phyloP scores from a whole-genome alignment of 352 stramenopile genomes.

The Aphanomyces astaci region DNA sequence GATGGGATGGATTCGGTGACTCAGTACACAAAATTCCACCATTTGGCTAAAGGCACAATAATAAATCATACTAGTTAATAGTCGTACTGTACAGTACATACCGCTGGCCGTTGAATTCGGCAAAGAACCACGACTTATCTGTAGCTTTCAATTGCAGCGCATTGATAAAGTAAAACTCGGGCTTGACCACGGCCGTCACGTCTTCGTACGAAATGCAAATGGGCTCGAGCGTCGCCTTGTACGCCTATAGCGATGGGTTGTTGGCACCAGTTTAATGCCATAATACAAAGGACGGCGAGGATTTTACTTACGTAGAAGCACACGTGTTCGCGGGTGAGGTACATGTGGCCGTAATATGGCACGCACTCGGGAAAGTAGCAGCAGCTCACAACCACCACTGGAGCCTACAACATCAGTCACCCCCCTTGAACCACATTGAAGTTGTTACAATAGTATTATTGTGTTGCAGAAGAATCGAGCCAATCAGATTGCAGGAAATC shows the following conservation, averaged over 20 bases:
- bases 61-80: too few species aligned
- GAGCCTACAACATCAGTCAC: conserved; percentile 9
- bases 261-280: background rate
- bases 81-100: too few species aligned
- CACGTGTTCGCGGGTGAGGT: conserved; percentile 57
- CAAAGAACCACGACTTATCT: conserved; percentile 55
- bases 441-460: too few species aligned
- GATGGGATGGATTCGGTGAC: too few species aligned
- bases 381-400: conserved; percentile 68
- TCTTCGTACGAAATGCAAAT: conserved; percentile 54
- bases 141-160: conserved; percentile 66
- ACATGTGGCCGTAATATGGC: conserved; percentile 64
- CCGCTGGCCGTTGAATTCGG: conserved; percentile 66
- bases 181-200: conserved; percentile 61
- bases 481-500: too few species aligned
- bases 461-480: too few species aligned
- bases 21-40: too few species aligned
- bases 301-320: conserved; percentile 38
- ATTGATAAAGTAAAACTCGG: conserved; percentile 82
- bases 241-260: too few species aligned
- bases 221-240: background rate
- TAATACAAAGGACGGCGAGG: background rate
- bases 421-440: background rate
- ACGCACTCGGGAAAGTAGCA: conserved; percentile 62
- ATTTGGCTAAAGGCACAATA: too few species aligned